A percentile compares a stretch with the other conserved stretches of the same genome.
phyloP scores from a whole-genome alignment of 2,329 filamentous ascomycete species.

The Aspergillus puulaauensis region DNA sequence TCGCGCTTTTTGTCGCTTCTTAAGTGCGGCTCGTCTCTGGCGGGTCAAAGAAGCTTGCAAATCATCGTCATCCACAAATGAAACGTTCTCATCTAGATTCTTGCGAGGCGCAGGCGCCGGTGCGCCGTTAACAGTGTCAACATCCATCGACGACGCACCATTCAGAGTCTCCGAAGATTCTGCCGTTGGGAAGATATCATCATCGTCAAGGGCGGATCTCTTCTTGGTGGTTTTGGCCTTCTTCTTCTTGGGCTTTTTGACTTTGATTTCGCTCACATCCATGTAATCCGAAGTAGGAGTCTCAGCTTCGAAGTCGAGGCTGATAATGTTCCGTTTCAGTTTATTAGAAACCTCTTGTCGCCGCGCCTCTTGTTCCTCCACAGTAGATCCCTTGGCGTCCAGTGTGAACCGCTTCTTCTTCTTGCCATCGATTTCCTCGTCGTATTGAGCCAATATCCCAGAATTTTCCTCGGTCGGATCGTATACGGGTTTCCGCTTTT shows the following conservation, averaged over 20 bases:
- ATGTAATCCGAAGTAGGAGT: conserved; percentile 81
- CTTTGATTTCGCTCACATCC: conserved; percentile 80
- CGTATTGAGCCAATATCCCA: conserved; percentile 82
- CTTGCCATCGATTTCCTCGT: conserved; percentile 91
- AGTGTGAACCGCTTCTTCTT: conserved; percentile 86
- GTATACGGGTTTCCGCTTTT: conserved; percentile 88
- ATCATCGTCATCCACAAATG: conserved; percentile 87
- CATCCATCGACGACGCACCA: conserved; percentile 65
- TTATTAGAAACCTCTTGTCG: conserved; percentile 56
- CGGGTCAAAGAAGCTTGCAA: conserved; percentile 80
- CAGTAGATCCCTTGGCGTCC: conserved; percentile 70
- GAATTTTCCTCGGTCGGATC: conserved; percentile 74
- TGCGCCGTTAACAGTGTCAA: conserved; percentile 60
- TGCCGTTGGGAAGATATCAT: conserved; percentile 51
- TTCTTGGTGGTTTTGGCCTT: conserved; percentile 75
- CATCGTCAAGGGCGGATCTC: conserved; percentile 60
- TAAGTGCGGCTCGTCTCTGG: conserved; percentile 80
- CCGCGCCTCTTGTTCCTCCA: conserved; percentile 61
- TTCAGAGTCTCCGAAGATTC: conserved; percentile 34
- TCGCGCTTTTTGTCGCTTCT: conserved; percentile 83
- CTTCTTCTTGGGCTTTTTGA: conserved; percentile 89
- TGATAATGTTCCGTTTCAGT: conserved; percentile 68
- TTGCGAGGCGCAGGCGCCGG: conserved; percentile 54
- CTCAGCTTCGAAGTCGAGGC: conserved; percentile 67
- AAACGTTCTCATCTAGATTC: conserved; percentile 63